Evolutionary conservation across 139 green algal genomes (phyloP), one percentile per base, ranked within the genome.

Genomic region (Micractinium sp.): DNA sequence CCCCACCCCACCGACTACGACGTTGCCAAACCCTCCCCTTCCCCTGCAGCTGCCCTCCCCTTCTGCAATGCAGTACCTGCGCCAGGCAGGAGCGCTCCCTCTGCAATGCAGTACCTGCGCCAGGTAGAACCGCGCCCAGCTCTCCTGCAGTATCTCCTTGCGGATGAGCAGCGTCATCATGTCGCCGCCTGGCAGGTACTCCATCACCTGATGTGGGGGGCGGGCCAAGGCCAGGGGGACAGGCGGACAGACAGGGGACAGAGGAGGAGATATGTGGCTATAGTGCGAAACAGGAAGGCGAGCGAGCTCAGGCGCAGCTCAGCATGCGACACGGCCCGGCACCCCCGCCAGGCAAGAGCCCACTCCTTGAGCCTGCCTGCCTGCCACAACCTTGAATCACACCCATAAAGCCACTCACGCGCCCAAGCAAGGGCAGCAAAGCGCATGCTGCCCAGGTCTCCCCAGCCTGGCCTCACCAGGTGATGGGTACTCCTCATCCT

Each of bases 161-260:
- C 97, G 94, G 95, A 99, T 99, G 85, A 99, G 93, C 91, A 99
- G 92, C 79, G 98, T 99, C 98, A 99, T 99, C 85, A 99, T 94
- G 92, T 99, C 98, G 14, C 98, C 98, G 3, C 96, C 98, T 22
- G 97, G 96, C 86, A 99, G 92, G 93, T 99, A 99, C 92, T 99
- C 98, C 98, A 99, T 99, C 29, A 87, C 81, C 81, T 86, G 56
- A n/a, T n/a, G n/a, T n/a, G n/a, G n/a, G n/a, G n/a, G n/a, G n/a
- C n/a, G n/a, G n/a, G n/a, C n/a, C n/a, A n/a, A n/a, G n/a, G n/a
- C n/a, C n/a, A n/a, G n/a, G n/a, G 47, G 47, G 47, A 56, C 47
- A 56, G 47, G 47, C 47, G 9, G 47, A 9, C 47, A 56, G 47
- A 9, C 7, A 56, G 47, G 47, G 47, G 47, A 56, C 9, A 56